Evolutionary conservation across 2,329 filamentous ascomycete genomes (phyloP).

Genomic region (Nothomitra cinnamomea): DNA sequence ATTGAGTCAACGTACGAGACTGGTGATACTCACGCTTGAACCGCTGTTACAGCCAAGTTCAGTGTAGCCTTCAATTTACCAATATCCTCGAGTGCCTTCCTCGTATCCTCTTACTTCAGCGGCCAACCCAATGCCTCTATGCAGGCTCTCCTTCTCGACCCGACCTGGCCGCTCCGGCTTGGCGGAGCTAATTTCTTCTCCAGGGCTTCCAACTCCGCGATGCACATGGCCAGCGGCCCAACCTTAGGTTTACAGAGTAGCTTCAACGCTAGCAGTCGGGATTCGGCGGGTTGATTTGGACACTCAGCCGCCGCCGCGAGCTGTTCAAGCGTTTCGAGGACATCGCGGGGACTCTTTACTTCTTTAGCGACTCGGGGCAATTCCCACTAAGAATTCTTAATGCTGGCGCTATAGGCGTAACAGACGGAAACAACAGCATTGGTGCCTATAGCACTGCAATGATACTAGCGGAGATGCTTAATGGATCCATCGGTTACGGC

Average conservation of each 20-base stretch:
- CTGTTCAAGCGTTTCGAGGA: neutral
- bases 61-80: neutral
- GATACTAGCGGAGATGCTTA: neutral
- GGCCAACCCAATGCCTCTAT: neutral
- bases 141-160: neutral
- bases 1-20: neutral
- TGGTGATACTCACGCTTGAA: neutral
- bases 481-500: neutral
- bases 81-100: neutral
- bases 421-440: neutral
- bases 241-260: neutral
- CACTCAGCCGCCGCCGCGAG: neutral
- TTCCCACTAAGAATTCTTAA: neutral
- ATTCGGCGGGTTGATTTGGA: neutral
- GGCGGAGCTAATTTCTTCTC: neutral
- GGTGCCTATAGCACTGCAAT: neutral
- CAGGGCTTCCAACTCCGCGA: neutral
- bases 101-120: slow-evolving; percentile 1
- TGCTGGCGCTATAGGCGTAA: neutral
- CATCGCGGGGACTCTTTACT: neutral
- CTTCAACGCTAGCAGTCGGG: neutral
- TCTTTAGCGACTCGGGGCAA: neutral
- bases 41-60: neutral
- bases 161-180: neutral
- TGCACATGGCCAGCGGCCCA: neutral